Evolutionary conservation across 768 basidiomycete species (phyloP), one percentile per base, ranked within the genome.

Genomic region (Boletus sensibilis): DNA sequence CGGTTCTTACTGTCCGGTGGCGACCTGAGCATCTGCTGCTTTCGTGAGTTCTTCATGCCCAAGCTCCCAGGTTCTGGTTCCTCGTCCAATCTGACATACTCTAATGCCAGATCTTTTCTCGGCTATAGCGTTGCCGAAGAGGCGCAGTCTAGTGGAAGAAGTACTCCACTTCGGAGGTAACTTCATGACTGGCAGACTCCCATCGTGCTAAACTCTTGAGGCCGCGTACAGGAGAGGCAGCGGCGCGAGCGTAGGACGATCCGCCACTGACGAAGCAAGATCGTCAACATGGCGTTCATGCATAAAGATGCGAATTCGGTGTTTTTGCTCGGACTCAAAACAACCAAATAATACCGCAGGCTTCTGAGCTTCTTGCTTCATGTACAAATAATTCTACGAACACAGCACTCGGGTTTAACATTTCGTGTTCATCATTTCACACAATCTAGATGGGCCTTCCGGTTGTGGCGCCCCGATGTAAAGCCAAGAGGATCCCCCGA

Each of bases 1-100:
- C 6, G 31, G 48, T 55, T 60, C 55, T 53, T 35, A 29, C 27
- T 41, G 14, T 54, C 54, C 34, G 49, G 64, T 68, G 64, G 57
- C 56, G 35, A 39, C 31, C 53, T 57, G 41, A n/a, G n/a, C 27
- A 18, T 46, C 62, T 57, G 49, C 34, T 50, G 41, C 44, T 54
- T 51, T 57, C 57, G 60, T 45, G 33, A 39, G 46, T 66, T 56
- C 57, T 52, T 50, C 33, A 41, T 49, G 12, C 3, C 64, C 56
- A 54, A 52, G 46, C 44, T 59, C 66, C 59, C 56, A 53, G 52
- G 27, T n/a, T 16, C 10, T 37, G 48, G 55, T 11, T 10, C 53
- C 38, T 46, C 16, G 13, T 48, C 38, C 43, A 51, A 48, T 31
- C 29, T 27, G 40, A 35, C 47, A 41, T 40, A 9, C 39, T 31